phyloP scores from a whole-genome alignment of 352 stramenopile genomes.

The Peronospora destructor region DNA sequence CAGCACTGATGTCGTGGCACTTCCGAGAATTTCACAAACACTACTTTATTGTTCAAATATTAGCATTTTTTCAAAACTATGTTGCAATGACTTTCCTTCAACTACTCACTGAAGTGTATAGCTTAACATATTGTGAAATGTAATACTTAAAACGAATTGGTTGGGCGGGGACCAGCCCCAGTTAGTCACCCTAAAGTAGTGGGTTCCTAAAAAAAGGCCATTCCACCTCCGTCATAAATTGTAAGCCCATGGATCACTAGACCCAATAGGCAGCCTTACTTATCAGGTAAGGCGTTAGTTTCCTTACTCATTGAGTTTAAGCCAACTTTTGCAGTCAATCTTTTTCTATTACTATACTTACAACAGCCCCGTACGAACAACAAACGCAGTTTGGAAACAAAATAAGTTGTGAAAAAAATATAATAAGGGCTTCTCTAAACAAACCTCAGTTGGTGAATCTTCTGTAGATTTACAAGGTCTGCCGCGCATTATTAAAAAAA shows the following conservation, averaged over 20 bases:
- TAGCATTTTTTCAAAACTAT: neutral
- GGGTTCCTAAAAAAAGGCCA: slow-evolving; percentile 36
- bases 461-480: too few relatives aligned
- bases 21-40: neutral
- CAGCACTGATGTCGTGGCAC: neutral
- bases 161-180: slow-evolving; percentile 44
- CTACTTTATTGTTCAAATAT: neutral
- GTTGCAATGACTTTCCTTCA: too few relatives aligned
- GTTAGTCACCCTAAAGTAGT: slow-evolving; percentile 45
- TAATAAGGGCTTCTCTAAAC: too few relatives aligned
- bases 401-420: too few relatives aligned
- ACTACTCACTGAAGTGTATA: too few relatives aligned
- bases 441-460: too few relatives aligned
- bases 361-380: slow-evolving; percentile 9
- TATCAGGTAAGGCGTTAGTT: slow-evolving; percentile 87
- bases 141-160: neutral
- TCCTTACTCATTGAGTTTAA: slow-evolving; percentile 93
- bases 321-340: slow-evolving; percentile 15
- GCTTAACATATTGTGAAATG: neutral
- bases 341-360: neutral
- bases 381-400: neutral
- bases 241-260: slow-evolving; percentile 41
- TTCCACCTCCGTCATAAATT: slow-evolving; percentile 82
- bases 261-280: slow-evolving; percentile 54
- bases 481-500: too few relatives aligned